Conservation (phyloP, 768 basidiomycete genomes). For the Suillus subaureus region DNA sequence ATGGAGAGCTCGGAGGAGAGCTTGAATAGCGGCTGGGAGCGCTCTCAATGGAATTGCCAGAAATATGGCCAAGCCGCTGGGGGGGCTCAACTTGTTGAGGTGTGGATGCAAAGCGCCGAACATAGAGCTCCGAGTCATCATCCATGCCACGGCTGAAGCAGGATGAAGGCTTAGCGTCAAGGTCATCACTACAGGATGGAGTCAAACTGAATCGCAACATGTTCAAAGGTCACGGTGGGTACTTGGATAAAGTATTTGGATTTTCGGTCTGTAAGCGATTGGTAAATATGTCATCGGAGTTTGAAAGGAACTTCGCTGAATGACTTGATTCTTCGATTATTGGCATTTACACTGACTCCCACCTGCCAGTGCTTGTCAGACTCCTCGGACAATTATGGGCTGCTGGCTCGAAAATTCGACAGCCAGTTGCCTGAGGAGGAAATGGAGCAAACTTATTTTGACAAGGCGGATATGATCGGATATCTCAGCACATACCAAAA, state of each 20-base stretch:
- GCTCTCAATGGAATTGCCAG: neutral
- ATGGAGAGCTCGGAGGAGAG: neutral
- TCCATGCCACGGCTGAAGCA: neutral
- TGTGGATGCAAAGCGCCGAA: neutral
- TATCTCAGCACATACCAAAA: neutral
- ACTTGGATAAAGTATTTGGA: neutral
- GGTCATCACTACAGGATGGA: neutral
- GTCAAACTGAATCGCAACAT: neutral
- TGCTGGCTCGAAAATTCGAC: neutral
- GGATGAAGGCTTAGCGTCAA: neutral
- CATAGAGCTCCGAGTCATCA: neutral
- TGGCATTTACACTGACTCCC: neutral
- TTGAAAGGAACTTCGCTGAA: neutral
- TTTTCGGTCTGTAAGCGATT: neutral
- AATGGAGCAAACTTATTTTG: neutral
- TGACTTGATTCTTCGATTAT: neutral
- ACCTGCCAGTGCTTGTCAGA: neutral
- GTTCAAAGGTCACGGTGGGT: neutral
- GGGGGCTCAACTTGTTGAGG: neutral
- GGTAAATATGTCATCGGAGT: neutral
- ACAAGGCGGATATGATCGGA: too few relatives aligned
- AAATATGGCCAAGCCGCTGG: neutral
- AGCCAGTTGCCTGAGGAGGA: neutral
- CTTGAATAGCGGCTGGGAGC: neutral
- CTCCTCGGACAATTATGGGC: neutral